phyloP scores from a whole-genome alignment of 2,329 filamentous ascomycete species.

The Penicillium vulpinum region DNA sequence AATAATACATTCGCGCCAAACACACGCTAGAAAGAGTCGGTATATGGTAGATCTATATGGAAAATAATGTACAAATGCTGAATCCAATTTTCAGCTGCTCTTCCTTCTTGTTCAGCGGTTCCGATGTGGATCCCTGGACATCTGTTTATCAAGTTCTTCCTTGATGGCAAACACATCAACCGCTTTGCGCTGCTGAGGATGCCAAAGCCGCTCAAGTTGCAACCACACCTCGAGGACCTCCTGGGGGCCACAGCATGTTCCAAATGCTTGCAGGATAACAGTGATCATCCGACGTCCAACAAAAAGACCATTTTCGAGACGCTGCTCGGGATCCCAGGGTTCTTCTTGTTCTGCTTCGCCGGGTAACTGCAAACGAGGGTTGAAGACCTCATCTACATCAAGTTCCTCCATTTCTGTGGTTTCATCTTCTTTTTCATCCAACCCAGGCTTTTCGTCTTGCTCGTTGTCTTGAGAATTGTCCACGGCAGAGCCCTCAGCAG shows the following conservation, averaged over 20 bases:
- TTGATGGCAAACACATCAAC: constrained; percentile 39
- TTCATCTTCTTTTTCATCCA: constrained; percentile 11
- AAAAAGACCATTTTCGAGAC: constrained; percentile 43
- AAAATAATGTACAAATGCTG: constrained; percentile 32
- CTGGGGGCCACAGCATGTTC: constrained; percentile 36
- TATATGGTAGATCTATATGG: constrained; percentile 21
- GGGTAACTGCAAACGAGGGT: neutral
- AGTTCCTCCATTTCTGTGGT: constrained; percentile 2
- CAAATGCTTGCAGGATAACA: constrained; percentile 42
- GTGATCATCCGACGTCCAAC: constrained; percentile 44
- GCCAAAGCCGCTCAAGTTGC: constrained; percentile 44
- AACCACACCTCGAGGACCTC: constrained; percentile 42
- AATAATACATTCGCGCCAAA: constrained; percentile 4
- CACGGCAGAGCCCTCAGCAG: neutral
- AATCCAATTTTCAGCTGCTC: neutral
- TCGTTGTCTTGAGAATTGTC: neutral
- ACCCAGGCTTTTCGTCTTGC: neutral
- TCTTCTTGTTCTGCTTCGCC: constrained; percentile 2
- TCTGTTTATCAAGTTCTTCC: constrained; percentile 40
- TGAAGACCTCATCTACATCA: constrained; percentile 11
- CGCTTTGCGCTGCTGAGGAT: constrained; percentile 36
- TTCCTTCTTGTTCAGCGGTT: constrained; percentile 11
- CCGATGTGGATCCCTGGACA: constrained; percentile 23
- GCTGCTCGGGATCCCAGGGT: constrained; percentile 26
- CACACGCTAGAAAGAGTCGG: constrained; percentile 19